phyloP scores from a whole-genome alignment of 768 basidiomycete species.

The Chlorophyllum brunneum region DNA sequence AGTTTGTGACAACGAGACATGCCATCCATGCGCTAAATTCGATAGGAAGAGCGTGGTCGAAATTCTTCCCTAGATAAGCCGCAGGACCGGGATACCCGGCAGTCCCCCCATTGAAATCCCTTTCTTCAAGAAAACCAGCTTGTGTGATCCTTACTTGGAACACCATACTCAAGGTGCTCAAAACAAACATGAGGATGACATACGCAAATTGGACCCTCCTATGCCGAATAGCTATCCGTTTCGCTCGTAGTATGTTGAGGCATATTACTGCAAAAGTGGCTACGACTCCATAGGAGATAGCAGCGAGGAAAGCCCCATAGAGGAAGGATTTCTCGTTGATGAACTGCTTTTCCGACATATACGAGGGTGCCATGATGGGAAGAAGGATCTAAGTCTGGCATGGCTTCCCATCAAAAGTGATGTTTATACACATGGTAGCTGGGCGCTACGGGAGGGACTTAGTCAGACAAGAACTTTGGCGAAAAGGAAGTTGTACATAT shows the following conservation, averaged over 20 bases:
- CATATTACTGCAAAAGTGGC: not conserved
- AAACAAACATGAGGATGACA: not conserved
- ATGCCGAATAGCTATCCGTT: slow-evolving; percentile 1
- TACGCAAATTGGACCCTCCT: not conserved
- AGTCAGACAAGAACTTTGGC: no score
- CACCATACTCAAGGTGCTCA: slow-evolving; percentile 4
- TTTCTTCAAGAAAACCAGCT: slow-evolving; percentile 6
- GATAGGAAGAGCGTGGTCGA: slow-evolving; percentile 1
- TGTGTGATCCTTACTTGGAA: slow-evolving; percentile 7
- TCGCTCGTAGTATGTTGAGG: not conserved
- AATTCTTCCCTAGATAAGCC: slow-evolving; percentile 1
- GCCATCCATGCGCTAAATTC: slow-evolving; percentile 10
- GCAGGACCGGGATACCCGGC: slow-evolving; percentile 7
- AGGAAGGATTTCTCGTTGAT: slow-evolving; percentile 10
- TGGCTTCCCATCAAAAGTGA: not conserved
- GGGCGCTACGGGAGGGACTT: not conserved
- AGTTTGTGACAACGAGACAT: slow-evolving; percentile 7
- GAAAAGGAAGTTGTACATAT: no score
- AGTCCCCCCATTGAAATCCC: slow-evolving; percentile 8
- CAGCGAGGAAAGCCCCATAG: slow-evolving; percentile 4
- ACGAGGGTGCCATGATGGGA: slow-evolving; percentile 1
- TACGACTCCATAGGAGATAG: slow-evolving; percentile 6
- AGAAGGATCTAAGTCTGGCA: not conserved
- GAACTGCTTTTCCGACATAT: slow-evolving; percentile 6
- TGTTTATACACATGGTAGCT: not conserved